phyloP scores from a whole-genome alignment of 2,329 filamentous ascomycete species.

The Colletotrichum viniferum region DNA sequence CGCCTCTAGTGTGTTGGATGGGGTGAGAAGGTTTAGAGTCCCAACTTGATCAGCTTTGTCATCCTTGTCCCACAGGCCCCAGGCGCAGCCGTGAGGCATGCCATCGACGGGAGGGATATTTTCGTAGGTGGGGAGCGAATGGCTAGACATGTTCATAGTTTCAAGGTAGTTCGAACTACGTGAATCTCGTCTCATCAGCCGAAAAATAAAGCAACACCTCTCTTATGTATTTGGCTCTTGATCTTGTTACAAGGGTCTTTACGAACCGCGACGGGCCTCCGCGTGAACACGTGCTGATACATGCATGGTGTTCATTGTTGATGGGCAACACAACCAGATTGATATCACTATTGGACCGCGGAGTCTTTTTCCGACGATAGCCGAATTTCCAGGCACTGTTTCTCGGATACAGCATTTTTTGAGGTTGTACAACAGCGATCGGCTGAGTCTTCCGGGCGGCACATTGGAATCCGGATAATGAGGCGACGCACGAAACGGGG shows the following conservation, averaged over 20 bases:
- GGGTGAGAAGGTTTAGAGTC: not conserved
- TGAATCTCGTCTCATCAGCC: not conserved
- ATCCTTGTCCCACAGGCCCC: not conserved
- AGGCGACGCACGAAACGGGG: not conserved
- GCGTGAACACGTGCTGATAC: not conserved
- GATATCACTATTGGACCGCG: not conserved
- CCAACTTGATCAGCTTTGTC: not conserved
- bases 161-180: not conserved
- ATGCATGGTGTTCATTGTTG: not conserved
- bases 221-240: not conserved
- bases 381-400: not conserved
- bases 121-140: not conserved
- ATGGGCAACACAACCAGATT: not conserved
- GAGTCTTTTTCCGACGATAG: not conserved
- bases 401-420: not conserved
- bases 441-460: not conserved
- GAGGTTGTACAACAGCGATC: not conserved
- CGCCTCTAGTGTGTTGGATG: not conserved
- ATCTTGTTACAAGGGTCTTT: not conserved
- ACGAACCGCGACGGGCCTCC: not conserved
- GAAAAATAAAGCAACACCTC: not conserved
- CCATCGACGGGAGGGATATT: not conserved
- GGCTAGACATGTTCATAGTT: not conserved
- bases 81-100: not conserved
- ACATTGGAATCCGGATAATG: rapidly evolving